These are phyloP conservation scores for Notholithocarpus densiflorus DNA, from an alignment of 306 rosid species.

Conservation along the genomic window DNA sequence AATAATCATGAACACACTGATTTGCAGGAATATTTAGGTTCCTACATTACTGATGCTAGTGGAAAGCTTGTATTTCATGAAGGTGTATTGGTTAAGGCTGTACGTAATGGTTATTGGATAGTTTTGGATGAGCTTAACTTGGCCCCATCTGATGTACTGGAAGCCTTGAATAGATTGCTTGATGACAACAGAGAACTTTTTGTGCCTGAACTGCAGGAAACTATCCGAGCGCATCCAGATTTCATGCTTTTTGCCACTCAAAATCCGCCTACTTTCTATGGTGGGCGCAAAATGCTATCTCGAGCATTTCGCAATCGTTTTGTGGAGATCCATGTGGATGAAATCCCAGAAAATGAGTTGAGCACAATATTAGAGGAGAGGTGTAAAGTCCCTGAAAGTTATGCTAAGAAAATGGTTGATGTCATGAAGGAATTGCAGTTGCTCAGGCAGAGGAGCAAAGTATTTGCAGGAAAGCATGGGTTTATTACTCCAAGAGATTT, in stretches of 20 bases:
- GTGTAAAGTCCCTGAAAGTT: slow-evolving; percentile 55
- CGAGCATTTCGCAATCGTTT: slow-evolving; percentile 95
- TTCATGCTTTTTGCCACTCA: slow-evolving; percentile 99
- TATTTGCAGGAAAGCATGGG: slow-evolving; percentile 90
- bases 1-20: slow-evolving; percentile 98
- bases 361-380: slow-evolving; percentile 55
- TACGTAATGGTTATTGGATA: slow-evolving; percentile 86
- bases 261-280: slow-evolving; percentile 89
- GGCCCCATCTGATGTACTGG: slow-evolving; percentile 98
- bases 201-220: slow-evolving; percentile 82
- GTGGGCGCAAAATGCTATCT: slow-evolving; percentile 93
- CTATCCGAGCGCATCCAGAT: slow-evolving; percentile 64
- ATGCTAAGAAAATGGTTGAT: slow-evolving; percentile 73
- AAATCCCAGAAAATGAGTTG: slow-evolving; percentile 84
- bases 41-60: slow-evolving; percentile 66
- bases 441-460: slow-evolving; percentile 74
- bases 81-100: slow-evolving; percentile 89
- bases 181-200: slow-evolving; percentile 96
- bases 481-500: slow-evolving; percentile 92
- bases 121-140: slow-evolving; percentile 94
- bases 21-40: slow-evolving; percentile 91
- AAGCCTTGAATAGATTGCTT: slow-evolving; percentile 86
- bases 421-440: slow-evolving; percentile 84
- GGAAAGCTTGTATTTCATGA: slow-evolving; percentile 91
- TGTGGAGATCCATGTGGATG: slow-evolving; percentile 88